Evolutionary conservation across 108 stramenopile genomes (phyloP).

Genomic region (Craspedostauros australis): DNA sequence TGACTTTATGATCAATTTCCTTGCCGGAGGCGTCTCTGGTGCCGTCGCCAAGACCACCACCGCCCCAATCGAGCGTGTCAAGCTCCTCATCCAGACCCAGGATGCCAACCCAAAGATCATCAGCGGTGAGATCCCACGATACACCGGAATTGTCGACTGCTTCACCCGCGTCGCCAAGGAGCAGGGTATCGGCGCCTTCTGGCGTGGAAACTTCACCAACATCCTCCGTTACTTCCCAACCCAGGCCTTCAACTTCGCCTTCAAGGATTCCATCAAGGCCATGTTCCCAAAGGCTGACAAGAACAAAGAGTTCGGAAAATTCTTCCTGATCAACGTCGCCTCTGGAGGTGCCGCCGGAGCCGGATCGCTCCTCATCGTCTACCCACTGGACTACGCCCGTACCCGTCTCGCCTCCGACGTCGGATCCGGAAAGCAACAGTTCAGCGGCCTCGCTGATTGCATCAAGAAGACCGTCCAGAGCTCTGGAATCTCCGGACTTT

Average conservation of each 20-base stretch:
- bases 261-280: slow-evolving; percentile 97
- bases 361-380: slow-evolving; percentile 93
- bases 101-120: slow-evolving; percentile 97
- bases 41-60: slow-evolving; percentile 94
- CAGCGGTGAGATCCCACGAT: slow-evolving; percentile 90
- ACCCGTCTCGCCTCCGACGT: slow-evolving; percentile 98
- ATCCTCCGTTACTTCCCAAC: slow-evolving; percentile 99
- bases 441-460: slow-evolving; percentile 97
- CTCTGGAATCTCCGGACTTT: slow-evolving; percentile 86
- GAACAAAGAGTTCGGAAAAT: slow-evolving; percentile 92
- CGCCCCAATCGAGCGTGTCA: slow-evolving; percentile 99
- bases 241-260: slow-evolving; percentile 99
- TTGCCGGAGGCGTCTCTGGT: slow-evolving; percentile 91
- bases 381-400: slow-evolving; percentile 99
- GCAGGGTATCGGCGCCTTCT: slow-evolving; percentile 89
- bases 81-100: slow-evolving; percentile 97
- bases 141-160: slow-evolving; percentile 95
- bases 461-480: slow-evolving; percentile 83
- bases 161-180: slow-evolving; percentile 91
- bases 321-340: slow-evolving; percentile 96
- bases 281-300: slow-evolving; percentile 96
- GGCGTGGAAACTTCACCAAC: slow-evolving; percentile 98
- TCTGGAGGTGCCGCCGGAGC: slow-evolving; percentile 97
- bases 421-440: slow-evolving; percentile 90
- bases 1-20: slow-evolving; percentile 84